Conservation (phyloP, 2,329 filamentous ascomycete genomes). For the Botrytis sinoallii region DNA sequence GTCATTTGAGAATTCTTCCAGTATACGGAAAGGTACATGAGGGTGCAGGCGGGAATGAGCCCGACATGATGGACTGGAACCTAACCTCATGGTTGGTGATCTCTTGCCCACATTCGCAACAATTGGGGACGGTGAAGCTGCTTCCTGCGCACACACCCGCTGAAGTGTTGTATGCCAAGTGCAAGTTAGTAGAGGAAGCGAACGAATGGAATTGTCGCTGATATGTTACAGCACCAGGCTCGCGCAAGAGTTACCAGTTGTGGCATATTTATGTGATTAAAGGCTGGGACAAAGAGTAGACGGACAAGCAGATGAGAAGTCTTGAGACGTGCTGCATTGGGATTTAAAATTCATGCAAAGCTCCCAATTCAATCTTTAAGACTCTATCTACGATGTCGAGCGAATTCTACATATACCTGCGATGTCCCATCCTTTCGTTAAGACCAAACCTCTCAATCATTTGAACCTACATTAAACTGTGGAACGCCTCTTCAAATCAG, state of each 20-base stretch:
- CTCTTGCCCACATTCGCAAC: not conserved
- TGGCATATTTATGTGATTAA: not conserved
- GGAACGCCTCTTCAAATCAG: not conserved
- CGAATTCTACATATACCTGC: not conserved
- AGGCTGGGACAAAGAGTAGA: not conserved
- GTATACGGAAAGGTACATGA: not conserved
- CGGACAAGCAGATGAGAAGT: not conserved
- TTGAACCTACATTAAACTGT: not conserved
- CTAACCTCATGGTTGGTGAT: not conserved
- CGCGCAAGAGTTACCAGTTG: not conserved
- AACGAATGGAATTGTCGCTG: not conserved
- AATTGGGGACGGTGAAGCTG: not conserved
- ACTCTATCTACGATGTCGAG: not conserved
- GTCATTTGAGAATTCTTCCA: not conserved
- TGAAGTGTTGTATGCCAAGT: not conserved
- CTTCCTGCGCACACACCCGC: not conserved
- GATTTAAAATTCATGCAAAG: not conserved
- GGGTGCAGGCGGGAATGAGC: not conserved
- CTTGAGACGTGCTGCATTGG: not conserved
- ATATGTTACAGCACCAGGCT: not conserved
- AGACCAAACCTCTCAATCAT: not conserved
- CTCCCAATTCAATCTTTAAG: not conserved
- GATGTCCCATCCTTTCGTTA: not conserved
- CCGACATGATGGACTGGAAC: not conserved
- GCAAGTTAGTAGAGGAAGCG: not conserved